phyloP scores from a whole-genome alignment of 2,329 filamentous ascomycete species.

The Fusarium sp. region DNA sequence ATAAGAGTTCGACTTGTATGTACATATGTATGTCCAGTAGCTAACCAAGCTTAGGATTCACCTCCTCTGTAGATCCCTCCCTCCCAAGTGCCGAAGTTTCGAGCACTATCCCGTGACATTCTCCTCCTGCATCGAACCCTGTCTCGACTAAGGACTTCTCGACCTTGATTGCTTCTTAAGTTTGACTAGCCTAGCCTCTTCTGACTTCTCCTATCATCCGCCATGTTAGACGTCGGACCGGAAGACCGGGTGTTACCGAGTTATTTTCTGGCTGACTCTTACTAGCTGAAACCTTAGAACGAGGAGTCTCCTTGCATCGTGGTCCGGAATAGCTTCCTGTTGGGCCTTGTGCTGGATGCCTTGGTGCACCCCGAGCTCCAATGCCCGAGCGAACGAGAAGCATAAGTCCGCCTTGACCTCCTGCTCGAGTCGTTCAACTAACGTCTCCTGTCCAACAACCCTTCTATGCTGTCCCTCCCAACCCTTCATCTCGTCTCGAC shows the following conservation, averaged over 20 bases:
- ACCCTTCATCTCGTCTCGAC: neutral
- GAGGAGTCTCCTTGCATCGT: neutral
- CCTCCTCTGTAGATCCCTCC: conserved; percentile 26
- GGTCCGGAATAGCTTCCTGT: conserved; percentile 27
- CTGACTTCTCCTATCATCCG: conserved; percentile 4
- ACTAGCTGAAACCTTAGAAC: conserved; percentile 20
- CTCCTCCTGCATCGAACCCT: conserved; percentile 29
- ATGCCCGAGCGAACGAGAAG: neutral
- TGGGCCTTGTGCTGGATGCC: conserved; percentile 7
- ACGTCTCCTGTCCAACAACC: neutral
- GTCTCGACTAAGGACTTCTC: neutral
- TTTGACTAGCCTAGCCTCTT: neutral
- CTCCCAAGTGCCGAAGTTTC: conserved; percentile 3
- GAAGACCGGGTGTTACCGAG: conserved; percentile 12
- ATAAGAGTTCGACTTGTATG: neutral
- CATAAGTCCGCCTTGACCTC: neutral
- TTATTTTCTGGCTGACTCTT: neutral
- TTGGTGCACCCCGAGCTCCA: neutral
- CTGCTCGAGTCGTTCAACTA: neutral
- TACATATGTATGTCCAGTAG: neutral
- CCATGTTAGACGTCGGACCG: neutral
- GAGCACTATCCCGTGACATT: conserved; percentile 30
- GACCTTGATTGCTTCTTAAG: neutral
- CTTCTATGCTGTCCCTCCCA: neutral
- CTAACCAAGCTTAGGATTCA: neutral